Conservation (phyloP, 2,329 filamentous ascomycete species). For the Simplicillium sp. region DNA sequence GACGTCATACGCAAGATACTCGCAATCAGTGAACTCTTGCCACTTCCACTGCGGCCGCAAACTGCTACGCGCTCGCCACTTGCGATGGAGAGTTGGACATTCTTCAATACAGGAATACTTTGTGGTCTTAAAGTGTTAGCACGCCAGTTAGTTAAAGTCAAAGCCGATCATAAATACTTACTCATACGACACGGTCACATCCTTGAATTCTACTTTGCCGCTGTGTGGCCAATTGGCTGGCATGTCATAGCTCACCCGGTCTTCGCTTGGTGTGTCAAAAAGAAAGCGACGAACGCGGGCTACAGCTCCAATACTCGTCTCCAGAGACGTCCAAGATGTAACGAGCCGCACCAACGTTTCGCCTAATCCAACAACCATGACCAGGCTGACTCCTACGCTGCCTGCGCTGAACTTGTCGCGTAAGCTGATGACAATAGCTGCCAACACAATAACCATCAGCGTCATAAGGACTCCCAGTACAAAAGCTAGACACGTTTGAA, state of each 20-base stretch:
- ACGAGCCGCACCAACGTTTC: slow-evolving; percentile 18
- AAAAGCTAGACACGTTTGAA: slow-evolving; percentile 39
- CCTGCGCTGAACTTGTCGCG: slow-evolving; percentile 13
- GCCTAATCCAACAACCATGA: slow-evolving; percentile 18
- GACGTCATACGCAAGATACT: not conserved
- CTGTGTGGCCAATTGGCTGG: not conserved
- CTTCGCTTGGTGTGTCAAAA: slow-evolving; percentile 3
- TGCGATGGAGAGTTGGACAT: not conserved
- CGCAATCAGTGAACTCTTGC: not conserved
- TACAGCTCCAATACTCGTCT: slow-evolving; percentile 16
- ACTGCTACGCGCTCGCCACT: not conserved
- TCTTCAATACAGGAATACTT: not conserved
- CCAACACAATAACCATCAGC: slow-evolving; percentile 32
- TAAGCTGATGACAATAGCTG: slow-evolving; percentile 30
- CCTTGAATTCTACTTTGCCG: not conserved
- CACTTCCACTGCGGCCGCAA: not conserved
- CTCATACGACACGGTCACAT: not conserved
- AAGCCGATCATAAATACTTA: not conserved
- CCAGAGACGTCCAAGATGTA: slow-evolving; percentile 19
- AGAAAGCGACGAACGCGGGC: slow-evolving; percentile 16
- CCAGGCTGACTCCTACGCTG: slow-evolving; percentile 15
- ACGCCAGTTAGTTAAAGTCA: not conserved
- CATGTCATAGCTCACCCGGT: not conserved
- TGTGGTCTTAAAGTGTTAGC: not conserved
- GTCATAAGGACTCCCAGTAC: slow-evolving; percentile 35